Evolutionary conservation across 495 filamentous ascomycete genomes (phyloP), one percentile per base, ranked within the genome.

Genomic region (Staphylotrichum tortipilum): DNA sequence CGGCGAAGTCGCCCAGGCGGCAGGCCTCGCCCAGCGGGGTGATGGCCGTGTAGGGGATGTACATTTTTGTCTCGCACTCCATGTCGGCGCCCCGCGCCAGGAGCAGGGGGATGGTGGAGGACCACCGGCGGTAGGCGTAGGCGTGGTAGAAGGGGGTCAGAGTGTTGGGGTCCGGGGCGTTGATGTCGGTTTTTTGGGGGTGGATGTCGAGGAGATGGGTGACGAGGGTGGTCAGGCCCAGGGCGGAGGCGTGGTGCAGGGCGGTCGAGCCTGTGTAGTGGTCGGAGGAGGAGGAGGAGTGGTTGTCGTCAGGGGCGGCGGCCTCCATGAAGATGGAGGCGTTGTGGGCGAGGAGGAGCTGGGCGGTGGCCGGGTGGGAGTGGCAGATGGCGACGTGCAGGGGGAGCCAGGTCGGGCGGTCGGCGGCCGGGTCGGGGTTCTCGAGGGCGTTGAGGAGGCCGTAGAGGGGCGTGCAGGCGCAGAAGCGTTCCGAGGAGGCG

Each of bases 321-420:
- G 19, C 52, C 17, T 59, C 54, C 55, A 67, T 63, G 7, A 48
- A 24, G 1, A 39, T 47, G 0, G 67, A 63, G 29, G 66, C 65
- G 5, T 62, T 58, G 3, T 59, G 58, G 17, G 59, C 60, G 24
- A 71, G 43, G 17, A 72, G 52, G 0, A 68, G 56, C 26, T 57
- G 55, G 14, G 63, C 63, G 7, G 62, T 65, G 2, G 61, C 55
- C 17, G 58, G 37, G 35, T 56, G 57, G 10, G 52, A 43, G 23
- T 65, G 60, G 49, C 69, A 72, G 30, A 72, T 62, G 21, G 69
- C 59, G 21, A 56, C 49, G 51, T 72, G 69, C 9, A 72, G 58
- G 10, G 69, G 57, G 14, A 55, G 55, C 68, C 66, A 72, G 0
- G 48, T 15, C 4, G 60, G 60, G 0, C 31, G 41, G 30, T 12